Conservation (phyloP, 2,329 filamentous ascomycete genomes). For the Fusarium brevicatenulatum region DNA sequence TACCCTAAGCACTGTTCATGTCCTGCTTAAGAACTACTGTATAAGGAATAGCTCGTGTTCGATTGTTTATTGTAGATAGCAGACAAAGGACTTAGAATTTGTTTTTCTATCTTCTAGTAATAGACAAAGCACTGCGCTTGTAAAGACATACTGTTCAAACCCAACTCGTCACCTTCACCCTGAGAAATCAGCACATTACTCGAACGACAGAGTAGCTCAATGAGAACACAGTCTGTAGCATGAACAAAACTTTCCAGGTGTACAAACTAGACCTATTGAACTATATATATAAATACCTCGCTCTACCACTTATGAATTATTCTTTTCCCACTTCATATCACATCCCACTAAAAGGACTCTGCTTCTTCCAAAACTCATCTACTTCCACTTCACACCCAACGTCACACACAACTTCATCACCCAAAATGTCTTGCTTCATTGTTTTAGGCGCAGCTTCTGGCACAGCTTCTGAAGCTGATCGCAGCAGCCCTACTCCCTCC, state of each 20-base stretch:
- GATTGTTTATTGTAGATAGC: rapidly evolving
- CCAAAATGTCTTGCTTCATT: background rate
- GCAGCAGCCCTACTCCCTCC: rapidly evolving
- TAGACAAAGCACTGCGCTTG: rapidly evolving
- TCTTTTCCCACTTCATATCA: background rate
- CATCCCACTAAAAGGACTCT: rapidly evolving
- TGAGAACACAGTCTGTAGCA: no score
- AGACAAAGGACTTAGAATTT: rapidly evolving
- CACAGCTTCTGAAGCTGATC: no score
- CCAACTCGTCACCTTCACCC: no score
- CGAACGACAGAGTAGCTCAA: no score
- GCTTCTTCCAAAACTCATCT: rapidly evolving
- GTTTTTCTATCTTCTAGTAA: rapidly evolving
- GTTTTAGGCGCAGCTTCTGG: no score
- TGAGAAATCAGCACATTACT: no score
- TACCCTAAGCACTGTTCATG: background rate
- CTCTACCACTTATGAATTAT: rapidly evolving
- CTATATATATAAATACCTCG: rapidly evolving
- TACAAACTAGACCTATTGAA: rapidly evolving
- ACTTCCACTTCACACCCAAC: background rate
- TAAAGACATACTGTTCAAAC: background rate
- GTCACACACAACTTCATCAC: no score
- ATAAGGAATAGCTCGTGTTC: rapidly evolving
- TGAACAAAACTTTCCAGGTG: no score
- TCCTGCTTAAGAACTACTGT: background rate